A percentile compares a stretch with the other conserved stretches of the same genome.
Conservation (phyloP, 2,329 filamentous ascomycete genomes). For the Rutstroemia sp. region DNA sequence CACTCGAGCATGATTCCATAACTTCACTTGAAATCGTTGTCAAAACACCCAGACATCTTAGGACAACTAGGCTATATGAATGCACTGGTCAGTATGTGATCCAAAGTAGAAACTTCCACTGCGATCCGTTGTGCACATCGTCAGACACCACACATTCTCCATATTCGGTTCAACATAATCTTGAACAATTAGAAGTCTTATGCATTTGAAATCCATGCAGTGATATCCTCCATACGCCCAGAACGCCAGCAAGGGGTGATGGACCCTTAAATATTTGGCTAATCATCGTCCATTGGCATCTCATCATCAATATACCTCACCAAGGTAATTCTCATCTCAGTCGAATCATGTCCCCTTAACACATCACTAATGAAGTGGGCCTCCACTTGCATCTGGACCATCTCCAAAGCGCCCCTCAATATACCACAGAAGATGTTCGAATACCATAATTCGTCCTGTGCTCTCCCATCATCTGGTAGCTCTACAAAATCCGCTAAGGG, state of each 20-base stretch:
- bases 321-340: slow-evolving; percentile 90
- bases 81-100: too few species aligned
- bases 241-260: background rate
- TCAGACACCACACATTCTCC: too few species aligned
- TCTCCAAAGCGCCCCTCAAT: slow-evolving; percentile 82
- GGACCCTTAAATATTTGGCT: slow-evolving; percentile 15
- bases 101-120: too few species aligned
- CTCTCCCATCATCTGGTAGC: slow-evolving; percentile 86
- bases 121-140: too few species aligned
- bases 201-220: background rate
- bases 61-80: too few species aligned
- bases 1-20: too few species aligned
- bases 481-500: slow-evolving; percentile 96
- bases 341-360: slow-evolving; percentile 86
- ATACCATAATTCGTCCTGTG: slow-evolving; percentile 97
- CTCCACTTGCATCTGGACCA: slow-evolving; percentile 99
- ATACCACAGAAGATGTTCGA: slow-evolving; percentile 96
- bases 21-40: too few species aligned
- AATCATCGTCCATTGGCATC: slow-evolving; percentile 93
- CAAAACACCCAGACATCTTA: too few species aligned
- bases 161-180: too few species aligned
- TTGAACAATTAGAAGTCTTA: too few species aligned
- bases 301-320: slow-evolving; percentile 96
- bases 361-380: slow-evolving; percentile 94
- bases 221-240: slow-evolving; percentile 1